Conservation (phyloP, 2,329 filamentous ascomycete genomes). For the Xylariaceae sp. region DNA sequence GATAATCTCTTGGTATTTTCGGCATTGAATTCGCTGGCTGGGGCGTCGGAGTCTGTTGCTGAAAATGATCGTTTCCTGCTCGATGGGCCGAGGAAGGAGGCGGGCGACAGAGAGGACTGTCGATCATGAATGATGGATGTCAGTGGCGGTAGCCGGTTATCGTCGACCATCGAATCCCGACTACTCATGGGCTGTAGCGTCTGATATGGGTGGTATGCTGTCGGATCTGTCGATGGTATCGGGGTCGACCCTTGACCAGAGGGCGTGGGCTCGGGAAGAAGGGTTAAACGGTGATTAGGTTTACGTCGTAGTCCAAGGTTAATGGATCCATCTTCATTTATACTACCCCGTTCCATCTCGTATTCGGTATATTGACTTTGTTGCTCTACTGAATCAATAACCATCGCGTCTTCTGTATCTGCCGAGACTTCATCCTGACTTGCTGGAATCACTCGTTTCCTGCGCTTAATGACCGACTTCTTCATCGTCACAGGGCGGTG, state of each 20-base stretch:
- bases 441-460: slow-evolving; percentile 89
- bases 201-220: slow-evolving; percentile 46
- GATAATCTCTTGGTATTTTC: slow-evolving; percentile 58
- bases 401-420: slow-evolving; percentile 37
- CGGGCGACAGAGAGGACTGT: slow-evolving; percentile 54
- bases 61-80: slow-evolving; percentile 68
- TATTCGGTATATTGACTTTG: slow-evolving; percentile 34
- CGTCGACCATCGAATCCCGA: slow-evolving; percentile 44
- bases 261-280: slow-evolving; percentile 42
- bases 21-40: slow-evolving; percentile 35
- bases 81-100: slow-evolving; percentile 52
- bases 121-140: slow-evolving; percentile 46
- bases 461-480: slow-evolving; percentile 90
- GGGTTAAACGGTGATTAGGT: slow-evolving; percentile 40
- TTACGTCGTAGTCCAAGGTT: slow-evolving; percentile 54
- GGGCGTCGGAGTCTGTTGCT: slow-evolving; percentile 48
- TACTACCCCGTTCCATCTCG: slow-evolving; percentile 47
- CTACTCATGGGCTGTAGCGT: slow-evolving; percentile 35
- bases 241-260: slow-evolving; percentile 42
- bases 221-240: slow-evolving; percentile 41
- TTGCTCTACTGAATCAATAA: slow-evolving; percentile 45
- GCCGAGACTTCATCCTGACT: slow-evolving; percentile 41
- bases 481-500: slow-evolving; percentile 98
- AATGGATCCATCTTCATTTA: slow-evolving; percentile 60
- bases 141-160: slow-evolving; percentile 55